A percentile compares a stretch with the other conserved stretches of the same genome.
Conservation (phyloP, 805 yeast species). For the Candida parachauliodes region DNA sequence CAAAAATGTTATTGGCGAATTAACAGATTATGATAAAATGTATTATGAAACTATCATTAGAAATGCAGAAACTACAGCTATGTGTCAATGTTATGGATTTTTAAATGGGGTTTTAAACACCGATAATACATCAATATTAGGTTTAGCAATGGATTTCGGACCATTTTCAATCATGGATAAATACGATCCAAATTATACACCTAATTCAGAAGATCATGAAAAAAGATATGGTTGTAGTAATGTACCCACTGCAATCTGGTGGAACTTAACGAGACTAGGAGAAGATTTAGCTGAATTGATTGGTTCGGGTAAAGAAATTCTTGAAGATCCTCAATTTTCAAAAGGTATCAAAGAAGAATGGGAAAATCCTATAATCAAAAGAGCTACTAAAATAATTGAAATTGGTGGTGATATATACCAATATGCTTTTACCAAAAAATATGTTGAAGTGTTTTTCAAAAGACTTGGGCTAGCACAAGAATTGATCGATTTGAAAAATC, state of each 20-base stretch:
- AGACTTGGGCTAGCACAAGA: constrained; percentile 63
- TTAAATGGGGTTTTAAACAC: constrained; percentile 93
- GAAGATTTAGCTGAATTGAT: constrained; percentile 78
- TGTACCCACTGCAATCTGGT: constrained; percentile 86
- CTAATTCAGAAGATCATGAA: constrained; percentile 81
- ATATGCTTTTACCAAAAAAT: constrained; percentile 54
- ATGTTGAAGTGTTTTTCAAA: constrained; percentile 52
- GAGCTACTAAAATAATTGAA: constrained; percentile 66
- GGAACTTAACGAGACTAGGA: constrained; percentile 84
- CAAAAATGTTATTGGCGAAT: constrained; percentile 26
- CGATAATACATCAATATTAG: constrained; percentile 88
- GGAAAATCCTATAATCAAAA: constrained; percentile 46
- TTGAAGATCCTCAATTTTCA: constrained; percentile 38
- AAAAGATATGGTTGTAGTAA: constrained; percentile 76
- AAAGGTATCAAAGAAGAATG: constrained; percentile 44
- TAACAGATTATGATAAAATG: constrained; percentile 65
- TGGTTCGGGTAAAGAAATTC: constrained; percentile 60
- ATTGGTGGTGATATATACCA: constrained; percentile 64
- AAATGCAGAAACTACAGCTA: constrained; percentile 75
- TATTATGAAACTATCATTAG: constrained; percentile 67
- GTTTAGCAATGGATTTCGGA: constrained; percentile 88
- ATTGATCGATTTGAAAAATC: constrained; percentile 27
- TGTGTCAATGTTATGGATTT: constrained; percentile 90
- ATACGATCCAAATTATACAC: constrained; percentile 77
- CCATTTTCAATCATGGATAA: constrained; percentile 90